These are phyloP conservation scores for Metschnikowia bowlesiae DNA, from an alignment of 805 yeast species.

Conservation along the genomic window DNA sequence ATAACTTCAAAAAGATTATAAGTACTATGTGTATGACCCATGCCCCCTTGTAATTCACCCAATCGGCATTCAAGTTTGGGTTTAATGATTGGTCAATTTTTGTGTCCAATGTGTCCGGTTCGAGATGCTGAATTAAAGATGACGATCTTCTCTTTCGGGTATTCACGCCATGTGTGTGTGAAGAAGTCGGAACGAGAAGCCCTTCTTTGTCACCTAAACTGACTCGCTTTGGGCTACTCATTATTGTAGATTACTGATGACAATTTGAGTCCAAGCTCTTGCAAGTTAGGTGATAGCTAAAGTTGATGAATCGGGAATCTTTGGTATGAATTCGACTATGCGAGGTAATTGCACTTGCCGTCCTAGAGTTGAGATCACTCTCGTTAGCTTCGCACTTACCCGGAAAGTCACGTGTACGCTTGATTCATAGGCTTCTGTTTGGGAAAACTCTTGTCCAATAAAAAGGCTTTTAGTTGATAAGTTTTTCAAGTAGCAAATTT, in stretches of 20 bases:
- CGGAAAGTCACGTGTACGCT: background rate
- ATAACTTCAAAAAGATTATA: constrained; percentile 65
- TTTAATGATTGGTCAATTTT: constrained; percentile 85
- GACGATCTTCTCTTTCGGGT: constrained; percentile 68
- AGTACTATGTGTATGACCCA: constrained; percentile 91
- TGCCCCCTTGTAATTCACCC: constrained; percentile 96
- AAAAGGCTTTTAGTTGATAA: background rate
- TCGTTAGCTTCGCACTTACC: constrained; percentile 2
- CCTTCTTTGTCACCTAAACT: constrained; percentile 16
- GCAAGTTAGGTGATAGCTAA: background rate
- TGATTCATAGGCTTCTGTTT: background rate
- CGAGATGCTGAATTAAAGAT: constrained; percentile 82
- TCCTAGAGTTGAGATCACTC: constrained; percentile 1
- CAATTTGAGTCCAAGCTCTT: background rate
- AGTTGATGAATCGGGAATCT: background rate
- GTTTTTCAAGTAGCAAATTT: background rate
- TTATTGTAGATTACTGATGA: background rate
- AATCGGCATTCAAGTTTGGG: constrained; percentile 88
- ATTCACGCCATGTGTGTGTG: constrained; percentile 17
- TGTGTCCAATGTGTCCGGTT: constrained; percentile 88
- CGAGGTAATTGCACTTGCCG: constrained; percentile 1
- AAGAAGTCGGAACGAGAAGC: constrained; percentile 18
- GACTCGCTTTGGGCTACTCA: constrained; percentile 16
- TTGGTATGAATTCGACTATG: background rate
- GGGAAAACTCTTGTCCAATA: background rate